Conservation (phyloP, 495 filamentous ascomycete genomes). For the Achaetomiella virescens region DNA sequence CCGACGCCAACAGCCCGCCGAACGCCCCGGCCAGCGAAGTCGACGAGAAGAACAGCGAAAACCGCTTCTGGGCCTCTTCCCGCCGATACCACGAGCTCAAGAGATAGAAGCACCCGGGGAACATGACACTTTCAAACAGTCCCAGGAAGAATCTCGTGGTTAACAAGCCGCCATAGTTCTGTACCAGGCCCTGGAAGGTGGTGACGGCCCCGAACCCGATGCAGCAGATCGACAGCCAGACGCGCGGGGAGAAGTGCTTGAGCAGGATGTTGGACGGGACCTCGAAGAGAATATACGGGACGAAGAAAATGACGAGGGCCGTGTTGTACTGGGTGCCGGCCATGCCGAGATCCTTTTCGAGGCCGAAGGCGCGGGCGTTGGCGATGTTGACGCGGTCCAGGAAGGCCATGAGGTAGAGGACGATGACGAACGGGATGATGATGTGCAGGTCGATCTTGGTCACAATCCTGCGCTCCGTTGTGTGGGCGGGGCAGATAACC, state of each 20-base stretch:
- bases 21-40: slow-evolving; percentile 83
- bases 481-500: slow-evolving; percentile 25
- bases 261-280: slow-evolving; percentile 87
- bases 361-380: slow-evolving; percentile 57
- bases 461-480: slow-evolving; percentile 60
- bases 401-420: slow-evolving; percentile 83
- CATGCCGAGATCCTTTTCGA: slow-evolving; percentile 60
- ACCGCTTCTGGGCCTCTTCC: slow-evolving; percentile 79
- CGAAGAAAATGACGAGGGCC: slow-evolving; percentile 83
- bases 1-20: slow-evolving; percentile 74
- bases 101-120: slow-evolving; percentile 80
- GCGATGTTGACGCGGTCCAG: slow-evolving; percentile 73
- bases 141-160: slow-evolving; percentile 83
- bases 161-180: slow-evolving; percentile 72
- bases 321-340: slow-evolving; percentile 60
- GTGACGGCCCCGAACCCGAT: slow-evolving; percentile 74
- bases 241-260: slow-evolving; percentile 70
- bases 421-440: slow-evolving; percentile 72
- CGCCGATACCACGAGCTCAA: slow-evolving; percentile 83
- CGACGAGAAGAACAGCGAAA: slow-evolving; percentile 76
- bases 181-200: slow-evolving; percentile 70
- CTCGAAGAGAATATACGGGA: slow-evolving; percentile 81
- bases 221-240: slow-evolving; percentile 81
- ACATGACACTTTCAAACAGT: slow-evolving; percentile 84
- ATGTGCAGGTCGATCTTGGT: slow-evolving; percentile 73